Conservation (phyloP, 306 rosid genomes). For the Carpinus viminea region DNA sequence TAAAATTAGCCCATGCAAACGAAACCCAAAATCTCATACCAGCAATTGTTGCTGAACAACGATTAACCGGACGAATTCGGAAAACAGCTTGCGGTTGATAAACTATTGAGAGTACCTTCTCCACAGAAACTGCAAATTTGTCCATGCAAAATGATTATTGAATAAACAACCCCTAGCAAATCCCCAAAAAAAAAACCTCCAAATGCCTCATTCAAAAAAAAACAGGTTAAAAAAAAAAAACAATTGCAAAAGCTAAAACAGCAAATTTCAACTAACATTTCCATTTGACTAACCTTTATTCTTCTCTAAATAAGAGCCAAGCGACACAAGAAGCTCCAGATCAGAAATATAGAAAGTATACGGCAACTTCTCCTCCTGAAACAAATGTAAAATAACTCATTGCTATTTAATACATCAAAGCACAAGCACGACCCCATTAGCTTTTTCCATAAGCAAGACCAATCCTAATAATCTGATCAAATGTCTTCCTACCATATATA, state of each 20-base stretch:
- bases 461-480: neutral
- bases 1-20: neutral
- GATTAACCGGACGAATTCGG: slow-evolving; percentile 77
- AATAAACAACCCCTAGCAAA: neutral
- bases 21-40: slow-evolving; percentile 46
- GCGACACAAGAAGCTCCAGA: slow-evolving; percentile 74
- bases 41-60: slow-evolving; percentile 91
- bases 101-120: slow-evolving; percentile 85
- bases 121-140: slow-evolving; percentile 75
- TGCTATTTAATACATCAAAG: neutral
- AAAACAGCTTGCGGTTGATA: slow-evolving; percentile 96
- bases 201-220: neutral
- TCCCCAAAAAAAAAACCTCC: neutral
- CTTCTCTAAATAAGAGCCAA: slow-evolving; percentile 77
- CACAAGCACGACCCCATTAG: neutral
- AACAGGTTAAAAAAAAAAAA: neutral
- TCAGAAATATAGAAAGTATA: slow-evolving; percentile 80
- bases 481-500: no score
- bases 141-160: slow-evolving; percentile 10
- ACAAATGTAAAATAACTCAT: neutral
- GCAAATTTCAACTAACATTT: neutral
- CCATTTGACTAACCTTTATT: slow-evolving; percentile 57
- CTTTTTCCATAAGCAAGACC: neutral
- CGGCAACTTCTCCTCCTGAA: slow-evolving; percentile 88
- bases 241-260: neutral